Conservation (phyloP, 331 rosid genomes). For the Stylosanthes scabra region DNA sequence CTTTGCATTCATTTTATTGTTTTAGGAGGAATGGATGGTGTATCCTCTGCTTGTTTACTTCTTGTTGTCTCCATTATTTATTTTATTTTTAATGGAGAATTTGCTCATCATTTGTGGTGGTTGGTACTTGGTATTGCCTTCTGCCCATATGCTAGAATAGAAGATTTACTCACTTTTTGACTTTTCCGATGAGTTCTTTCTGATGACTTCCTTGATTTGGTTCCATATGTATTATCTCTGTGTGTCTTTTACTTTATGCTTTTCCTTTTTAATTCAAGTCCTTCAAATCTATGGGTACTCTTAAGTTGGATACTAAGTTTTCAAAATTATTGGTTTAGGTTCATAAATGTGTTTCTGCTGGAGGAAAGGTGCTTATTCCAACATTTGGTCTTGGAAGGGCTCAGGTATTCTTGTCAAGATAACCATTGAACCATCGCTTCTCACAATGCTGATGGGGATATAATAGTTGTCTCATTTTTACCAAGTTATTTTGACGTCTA, state of each 20-base stretch:
- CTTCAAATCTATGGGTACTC: conserved; percentile 15
- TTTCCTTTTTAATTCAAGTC: conserved; percentile 26
- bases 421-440: conserved; percentile 5
- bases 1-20: not conserved
- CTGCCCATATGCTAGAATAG: not conserved
- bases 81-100: not conserved
- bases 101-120: not conserved
- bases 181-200: not conserved
- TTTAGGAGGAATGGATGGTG: conserved; percentile 11
- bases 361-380: conserved; percentile 98
- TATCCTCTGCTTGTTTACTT: not conserved
- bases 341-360: conserved; percentile 77
- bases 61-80: not conserved
- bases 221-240: not conserved
- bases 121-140: not conserved
- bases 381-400: conserved; percentile 97
- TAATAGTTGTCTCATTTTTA: conserved; percentile 10
- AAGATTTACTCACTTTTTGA: not conserved
- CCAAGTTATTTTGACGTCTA: conserved; percentile 38
- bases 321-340: conserved; percentile 57
- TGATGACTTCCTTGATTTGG: no score
- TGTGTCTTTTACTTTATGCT: conserved; percentile 19
- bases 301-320: conserved; percentile 20
- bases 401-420: conserved; percentile 66
- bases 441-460: not conserved